Percentiles rank a stretch among this genome's conserved stretches.
phyloP scores from a whole-genome alignment of 768 basidiomycete genomes.

The Suillus subalutaceus region DNA sequence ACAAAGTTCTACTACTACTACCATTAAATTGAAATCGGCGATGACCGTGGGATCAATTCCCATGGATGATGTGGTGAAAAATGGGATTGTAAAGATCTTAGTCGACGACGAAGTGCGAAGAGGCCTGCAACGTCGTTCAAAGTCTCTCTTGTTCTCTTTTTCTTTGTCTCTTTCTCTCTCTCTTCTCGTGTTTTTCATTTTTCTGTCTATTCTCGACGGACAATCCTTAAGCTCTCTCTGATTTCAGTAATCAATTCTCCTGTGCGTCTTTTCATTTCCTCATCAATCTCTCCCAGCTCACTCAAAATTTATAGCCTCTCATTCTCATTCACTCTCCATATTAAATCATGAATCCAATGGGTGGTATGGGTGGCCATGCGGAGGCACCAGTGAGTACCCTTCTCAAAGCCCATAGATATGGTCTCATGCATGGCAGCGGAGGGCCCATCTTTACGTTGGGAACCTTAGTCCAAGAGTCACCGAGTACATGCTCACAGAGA shows the following conservation, averaged over 20 bases:
- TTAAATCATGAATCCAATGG: conserved; percentile 75
- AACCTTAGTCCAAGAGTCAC: conserved; percentile 97
- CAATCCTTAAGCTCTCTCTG: conserved; percentile 39
- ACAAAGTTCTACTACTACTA: not conserved
- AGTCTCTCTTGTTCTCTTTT: conserved; percentile 31
- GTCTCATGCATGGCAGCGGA: conserved; percentile 52
- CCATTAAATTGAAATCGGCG: conserved; percentile 14
- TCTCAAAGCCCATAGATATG: not conserved
- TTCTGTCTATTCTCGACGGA: conserved; percentile 45
- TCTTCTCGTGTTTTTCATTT: conserved; percentile 38
- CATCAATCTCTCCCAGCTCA: conserved; percentile 20
- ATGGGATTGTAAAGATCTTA: conserved; percentile 18
- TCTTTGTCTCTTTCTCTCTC: conserved; percentile 36
- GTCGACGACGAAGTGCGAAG: conserved; percentile 23
- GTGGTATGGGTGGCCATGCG: conserved; percentile 61
- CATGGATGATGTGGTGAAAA: conserved; percentile 23
- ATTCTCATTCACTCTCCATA: conserved; percentile 35
- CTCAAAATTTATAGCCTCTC: conserved; percentile 15
- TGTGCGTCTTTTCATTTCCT: conserved; percentile 31
- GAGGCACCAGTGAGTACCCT: conserved; percentile 71
- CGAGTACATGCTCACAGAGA: conserved; percentile 99
- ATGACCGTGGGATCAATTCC: conserved; percentile 24
- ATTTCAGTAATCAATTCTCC: conserved; percentile 27
- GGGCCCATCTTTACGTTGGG: conserved; percentile 98
- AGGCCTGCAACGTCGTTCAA: conserved; percentile 20